Conservation (phyloP, 164 flowering plant species). For the Annona squamosa region DNA sequence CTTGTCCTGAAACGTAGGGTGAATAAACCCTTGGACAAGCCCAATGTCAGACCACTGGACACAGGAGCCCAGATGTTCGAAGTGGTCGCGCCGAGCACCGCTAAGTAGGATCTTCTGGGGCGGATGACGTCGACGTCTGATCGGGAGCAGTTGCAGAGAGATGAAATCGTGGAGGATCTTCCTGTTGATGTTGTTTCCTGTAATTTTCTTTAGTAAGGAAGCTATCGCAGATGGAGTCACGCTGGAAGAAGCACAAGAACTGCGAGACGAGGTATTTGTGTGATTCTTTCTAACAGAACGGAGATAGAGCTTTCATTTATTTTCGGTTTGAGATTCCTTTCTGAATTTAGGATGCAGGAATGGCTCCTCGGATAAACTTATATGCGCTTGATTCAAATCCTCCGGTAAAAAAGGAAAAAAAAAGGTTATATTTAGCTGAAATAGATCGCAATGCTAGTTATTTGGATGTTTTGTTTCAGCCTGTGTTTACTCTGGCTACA, state of each 20-base stretch:
- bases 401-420: too few relatives aligned
- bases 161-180: not conserved
- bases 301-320: not conserved
- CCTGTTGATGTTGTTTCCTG: constrained; percentile 9
- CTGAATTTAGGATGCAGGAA: not conserved
- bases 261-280: constrained; percentile 68
- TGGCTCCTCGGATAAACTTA: too few relatives aligned
- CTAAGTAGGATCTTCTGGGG: not conserved
- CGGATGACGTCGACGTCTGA: not conserved
- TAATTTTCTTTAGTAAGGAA: constrained; percentile 13
- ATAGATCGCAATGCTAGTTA: too few relatives aligned
- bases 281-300: not conserved
- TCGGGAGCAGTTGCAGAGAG: not conserved
- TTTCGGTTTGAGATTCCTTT: not conserved
- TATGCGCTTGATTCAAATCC: too few relatives aligned
- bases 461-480: too few relatives aligned
- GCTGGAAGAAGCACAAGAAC: constrained; percentile 62
- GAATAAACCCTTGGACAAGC: too few relatives aligned
- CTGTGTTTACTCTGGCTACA: too few relatives aligned
- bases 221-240: constrained; percentile 55
- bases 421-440: too few relatives aligned
- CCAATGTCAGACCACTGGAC: too few relatives aligned
- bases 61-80: too few relatives aligned
- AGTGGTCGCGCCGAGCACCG: too few relatives aligned
- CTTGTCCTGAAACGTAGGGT: too few relatives aligned